Evolutionary conservation across 2,329 filamentous ascomycete species (phyloP).

Genomic region (Malbranchea zuffiana): DNA sequence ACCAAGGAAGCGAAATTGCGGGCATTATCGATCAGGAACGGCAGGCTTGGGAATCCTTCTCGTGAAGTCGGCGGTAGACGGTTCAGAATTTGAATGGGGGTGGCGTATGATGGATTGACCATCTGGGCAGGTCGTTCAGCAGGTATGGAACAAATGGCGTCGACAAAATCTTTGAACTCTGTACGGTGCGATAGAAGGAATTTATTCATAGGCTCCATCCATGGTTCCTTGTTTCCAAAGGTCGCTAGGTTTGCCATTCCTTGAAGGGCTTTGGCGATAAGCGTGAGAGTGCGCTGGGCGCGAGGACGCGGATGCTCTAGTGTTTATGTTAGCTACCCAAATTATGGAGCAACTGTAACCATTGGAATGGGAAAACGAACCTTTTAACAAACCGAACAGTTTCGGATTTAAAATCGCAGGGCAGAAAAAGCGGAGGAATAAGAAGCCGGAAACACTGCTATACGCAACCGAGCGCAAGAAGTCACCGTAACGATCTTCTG

Average conservation of each 20-base stretch:
- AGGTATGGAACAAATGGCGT: slow-evolving; percentile 73
- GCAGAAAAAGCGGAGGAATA: slow-evolving; percentile 91
- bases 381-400: slow-evolving; percentile 72
- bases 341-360: neutral
- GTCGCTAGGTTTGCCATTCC: slow-evolving; percentile 81
- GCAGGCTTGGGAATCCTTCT: slow-evolving; percentile 86
- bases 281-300: slow-evolving; percentile 76
- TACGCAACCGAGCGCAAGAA: slow-evolving; percentile 83
- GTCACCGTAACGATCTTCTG: slow-evolving; percentile 88
- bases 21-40: slow-evolving; percentile 83
- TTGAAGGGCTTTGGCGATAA: slow-evolving; percentile 87
- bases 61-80: slow-evolving; percentile 68
- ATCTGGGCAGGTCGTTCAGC: slow-evolving; percentile 54
- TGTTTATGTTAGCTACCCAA: slow-evolving; percentile 21
- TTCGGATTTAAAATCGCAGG: slow-evolving; percentile 94
- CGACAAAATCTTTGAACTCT: slow-evolving; percentile 77
- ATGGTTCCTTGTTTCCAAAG: slow-evolving; percentile 91
- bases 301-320: slow-evolving; percentile 68
- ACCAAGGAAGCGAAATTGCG: slow-evolving; percentile 76
- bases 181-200: slow-evolving; percentile 67
- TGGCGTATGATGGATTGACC: slow-evolving; percentile 77
- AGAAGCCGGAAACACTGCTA: slow-evolving; percentile 86
- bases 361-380: slow-evolving; percentile 30
- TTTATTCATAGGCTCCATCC: slow-evolving; percentile 97
- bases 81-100: slow-evolving; percentile 78